Percentiles rank a stretch among this genome's conserved stretches.
Evolutionary conservation across 2,329 filamentous ascomycete genomes (phyloP).

Genomic region (Alternaria rosae): DNA sequence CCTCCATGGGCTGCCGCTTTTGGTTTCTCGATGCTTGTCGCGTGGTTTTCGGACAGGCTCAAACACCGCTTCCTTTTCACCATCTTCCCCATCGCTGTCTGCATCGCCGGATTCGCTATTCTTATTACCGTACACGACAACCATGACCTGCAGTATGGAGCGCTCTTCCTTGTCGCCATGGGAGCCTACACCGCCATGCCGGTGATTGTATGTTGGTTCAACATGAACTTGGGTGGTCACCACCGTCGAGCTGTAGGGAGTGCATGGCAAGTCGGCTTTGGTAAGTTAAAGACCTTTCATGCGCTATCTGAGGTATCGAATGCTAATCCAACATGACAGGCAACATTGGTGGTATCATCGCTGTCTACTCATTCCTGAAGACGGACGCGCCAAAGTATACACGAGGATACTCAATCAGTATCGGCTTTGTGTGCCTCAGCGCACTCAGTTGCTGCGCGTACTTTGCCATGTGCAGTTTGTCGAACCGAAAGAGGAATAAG

Average conservation of each 20-base stretch:
- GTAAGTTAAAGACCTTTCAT: not conserved
- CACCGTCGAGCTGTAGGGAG: constrained; percentile 58
- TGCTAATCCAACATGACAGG: constrained; percentile 44
- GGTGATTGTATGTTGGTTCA: constrained; percentile 69
- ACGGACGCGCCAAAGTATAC: constrained; percentile 73
- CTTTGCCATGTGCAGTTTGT: constrained; percentile 62
- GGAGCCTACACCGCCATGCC: constrained; percentile 90
- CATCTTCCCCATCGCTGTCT: constrained; percentile 70
- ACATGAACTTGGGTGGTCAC: constrained; percentile 63
- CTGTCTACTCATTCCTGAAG: constrained; percentile 58
- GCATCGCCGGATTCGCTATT: constrained; percentile 78
- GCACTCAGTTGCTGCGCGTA: constrained; percentile 69
- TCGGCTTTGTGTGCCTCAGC: constrained; percentile 75
- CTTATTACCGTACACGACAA: constrained; percentile 76
- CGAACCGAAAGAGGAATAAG: constrained; percentile 68
- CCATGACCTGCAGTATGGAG: constrained; percentile 73
- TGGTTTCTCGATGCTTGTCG: constrained; percentile 77
- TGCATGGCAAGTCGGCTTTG: constrained; percentile 57
- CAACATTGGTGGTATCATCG: constrained; percentile 61
- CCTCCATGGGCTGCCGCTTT: constrained; percentile 77
- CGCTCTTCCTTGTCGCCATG: constrained; percentile 81
- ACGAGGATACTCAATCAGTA: constrained; percentile 78
- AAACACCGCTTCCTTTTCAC: constrained; percentile 79
- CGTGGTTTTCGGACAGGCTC: constrained; percentile 73
- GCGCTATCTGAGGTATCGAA: not conserved